Percentiles rank a stretch among this genome's conserved stretches.
Conservation (phyloP, 78 protist species). For the Dictyostelium firmibasis region DNA sequence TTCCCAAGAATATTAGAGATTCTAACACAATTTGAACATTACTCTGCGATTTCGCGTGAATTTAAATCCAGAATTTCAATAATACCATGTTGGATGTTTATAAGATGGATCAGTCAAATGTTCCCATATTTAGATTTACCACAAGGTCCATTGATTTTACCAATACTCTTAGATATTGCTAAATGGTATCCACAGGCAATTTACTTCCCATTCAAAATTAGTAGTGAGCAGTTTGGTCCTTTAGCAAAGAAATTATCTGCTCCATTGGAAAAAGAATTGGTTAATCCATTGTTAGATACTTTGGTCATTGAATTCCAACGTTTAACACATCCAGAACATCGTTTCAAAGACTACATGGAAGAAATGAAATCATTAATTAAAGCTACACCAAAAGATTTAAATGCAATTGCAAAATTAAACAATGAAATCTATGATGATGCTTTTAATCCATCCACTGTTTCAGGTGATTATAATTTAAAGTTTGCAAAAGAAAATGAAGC, state of each 20-base stretch:
- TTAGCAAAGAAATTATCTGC: conserved; percentile 13
- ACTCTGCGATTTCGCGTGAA: not conserved
- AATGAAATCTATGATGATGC: conserved; percentile 34
- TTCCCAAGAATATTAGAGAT: conserved; percentile 85
- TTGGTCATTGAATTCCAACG: conserved; percentile 33
- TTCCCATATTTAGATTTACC: conserved; percentile 69
- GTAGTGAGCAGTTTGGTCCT: conserved; percentile 58
- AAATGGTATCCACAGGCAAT: conserved; percentile 87
- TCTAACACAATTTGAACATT: conserved; percentile 18
- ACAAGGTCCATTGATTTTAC: conserved; percentile 57
- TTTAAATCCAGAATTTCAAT: not conserved
- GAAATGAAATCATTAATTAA: conserved; percentile 50
- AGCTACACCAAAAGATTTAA: not conserved
- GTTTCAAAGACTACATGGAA: conserved; percentile 80
- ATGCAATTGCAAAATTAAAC: not conserved
- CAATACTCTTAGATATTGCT: conserved; percentile 47
- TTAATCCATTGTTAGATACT: conserved; percentile 49
- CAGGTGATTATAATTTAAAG: conserved; percentile 56
- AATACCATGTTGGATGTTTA: conserved; percentile 87
- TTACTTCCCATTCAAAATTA: conserved; percentile 70
- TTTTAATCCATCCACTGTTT: conserved; percentile 37
- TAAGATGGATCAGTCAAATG: conserved; percentile 84
- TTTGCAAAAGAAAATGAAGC: conserved; percentile 73
- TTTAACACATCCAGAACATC: conserved; percentile 78
- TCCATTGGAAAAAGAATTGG: conserved; percentile 15